Base-by-base conservation (phyloP, 73 alveolate genomes). In the Paraurostyla sp. region DNA sequence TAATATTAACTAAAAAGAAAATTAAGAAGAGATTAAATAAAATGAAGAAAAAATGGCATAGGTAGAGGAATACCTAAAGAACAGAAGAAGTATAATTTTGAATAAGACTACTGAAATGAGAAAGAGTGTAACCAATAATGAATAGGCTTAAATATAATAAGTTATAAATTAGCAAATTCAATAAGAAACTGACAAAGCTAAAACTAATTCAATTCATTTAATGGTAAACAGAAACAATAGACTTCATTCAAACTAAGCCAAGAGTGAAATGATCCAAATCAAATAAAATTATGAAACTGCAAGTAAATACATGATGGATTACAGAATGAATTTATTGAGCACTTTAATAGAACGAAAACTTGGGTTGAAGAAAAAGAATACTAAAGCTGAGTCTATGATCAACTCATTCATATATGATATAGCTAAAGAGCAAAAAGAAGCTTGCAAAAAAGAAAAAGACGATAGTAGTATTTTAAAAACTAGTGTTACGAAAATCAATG, bases 271-370 rank as follows among this genome's bases (percentile, higher is more conserved):
- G 22, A 16, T 48, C 7, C 7, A 36, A 36, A 73, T 73, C 4
- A 73, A 48, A 30, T 38, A 73, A 48, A 71, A 73, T 1, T 73
- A 73, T 45, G 86, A 43, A 2, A 46, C 50, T 73, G 52, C 86
- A 9, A 6, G 27, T 49, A 73, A 73, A 73, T 13, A 38, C 33
- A 73, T 73, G 86, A 48, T 48, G 86, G 86, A 73, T 71, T 73
- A 73, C 40, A 40, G 86, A 49, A 73, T 73, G 86, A 48, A 73
- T 43, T 50, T 73, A 49, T 50, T 73, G 6, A 25, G 71, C 20
- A 9, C 71, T 0, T 35, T 73, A n/a, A 73, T 73, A 2, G 49
- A 73, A 36, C 7, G 71, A 11, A 73, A 73, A 30, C 29, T 73
- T 45, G 86, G 86, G 6, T 46, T 73, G 16, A 73, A 49, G 40